Evolutionary conservation across 202 grass and related monocot genomes (phyloP).

Genomic region (Setaria viridis): DNA sequence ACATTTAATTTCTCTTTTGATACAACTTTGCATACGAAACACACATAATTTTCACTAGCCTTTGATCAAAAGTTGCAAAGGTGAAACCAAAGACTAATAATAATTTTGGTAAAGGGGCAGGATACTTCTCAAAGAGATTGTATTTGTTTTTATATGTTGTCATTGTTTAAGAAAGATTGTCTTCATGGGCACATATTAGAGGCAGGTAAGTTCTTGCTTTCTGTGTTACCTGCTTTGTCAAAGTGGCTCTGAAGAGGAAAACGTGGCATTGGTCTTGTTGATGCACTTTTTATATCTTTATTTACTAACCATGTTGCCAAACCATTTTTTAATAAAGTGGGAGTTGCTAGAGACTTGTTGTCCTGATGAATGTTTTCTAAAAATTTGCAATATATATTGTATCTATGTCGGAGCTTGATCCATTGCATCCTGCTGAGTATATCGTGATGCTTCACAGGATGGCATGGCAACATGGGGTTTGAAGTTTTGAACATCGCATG

Average conservation of each 20-base stretch:
- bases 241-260: background rate
- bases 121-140: background rate
- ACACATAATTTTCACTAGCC: background rate
- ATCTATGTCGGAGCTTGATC: background rate
- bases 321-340: background rate
- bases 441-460: background rate
- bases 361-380: background rate
- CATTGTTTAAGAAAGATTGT: background rate
- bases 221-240: background rate
- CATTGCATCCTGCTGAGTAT: background rate
- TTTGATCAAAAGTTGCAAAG: background rate
- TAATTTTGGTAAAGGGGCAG: background rate
- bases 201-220: background rate
- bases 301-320: constrained; percentile 8
- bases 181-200: background rate
- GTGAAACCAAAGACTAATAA: background rate
- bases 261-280: background rate
- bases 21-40: no score
- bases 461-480: background rate
- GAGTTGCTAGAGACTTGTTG: background rate
- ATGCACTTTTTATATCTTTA: background rate
- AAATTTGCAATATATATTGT: background rate
- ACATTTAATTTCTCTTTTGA: background rate
- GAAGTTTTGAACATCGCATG: background rate
- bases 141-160: background rate